A percentile compares a stretch with the other conserved stretches of the same genome.
Evolutionary conservation across 1,284 basidiomycete genomes (phyloP).

Genomic region (Ganoderma leucocontextum): DNA sequence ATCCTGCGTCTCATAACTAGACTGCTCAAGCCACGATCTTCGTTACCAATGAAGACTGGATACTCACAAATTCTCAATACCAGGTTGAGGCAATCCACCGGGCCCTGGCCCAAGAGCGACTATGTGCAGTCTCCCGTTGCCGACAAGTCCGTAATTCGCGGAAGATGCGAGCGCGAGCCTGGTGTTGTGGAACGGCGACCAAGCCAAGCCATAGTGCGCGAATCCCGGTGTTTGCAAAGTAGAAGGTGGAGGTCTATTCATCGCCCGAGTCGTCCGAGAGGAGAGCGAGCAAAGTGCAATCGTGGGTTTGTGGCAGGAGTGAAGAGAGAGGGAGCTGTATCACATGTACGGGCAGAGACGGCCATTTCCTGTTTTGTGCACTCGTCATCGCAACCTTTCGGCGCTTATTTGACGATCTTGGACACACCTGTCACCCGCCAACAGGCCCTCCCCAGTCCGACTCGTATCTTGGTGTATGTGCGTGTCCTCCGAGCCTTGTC

Average conservation of each 20-base stretch:
- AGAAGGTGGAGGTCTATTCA: conserved; percentile 58
- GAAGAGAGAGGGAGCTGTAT: conserved; percentile 20
- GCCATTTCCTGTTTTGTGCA: background rate
- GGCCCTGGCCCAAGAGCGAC: conserved; percentile 61
- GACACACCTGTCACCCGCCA: no score
- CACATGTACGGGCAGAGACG: conserved; percentile 41
- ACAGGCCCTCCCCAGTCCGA: no score
- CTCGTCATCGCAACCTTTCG: background rate
- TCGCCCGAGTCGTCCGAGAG: conserved; percentile 36
- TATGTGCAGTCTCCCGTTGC: conserved; percentile 89
- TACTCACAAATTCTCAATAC: conserved; percentile 72
- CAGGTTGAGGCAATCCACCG: conserved; percentile 53
- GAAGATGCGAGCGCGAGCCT: conserved; percentile 89
- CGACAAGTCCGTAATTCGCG: conserved; percentile 95
- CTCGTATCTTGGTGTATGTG: no score
- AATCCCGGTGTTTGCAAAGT: conserved; percentile 80
- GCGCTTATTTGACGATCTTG: background rate
- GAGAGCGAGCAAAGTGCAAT: background rate
- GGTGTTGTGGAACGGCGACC: conserved; percentile 91
- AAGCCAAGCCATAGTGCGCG: conserved; percentile 88
- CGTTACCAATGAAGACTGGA: conserved; percentile 7
- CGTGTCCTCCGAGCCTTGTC: no score
- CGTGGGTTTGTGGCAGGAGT: background rate
- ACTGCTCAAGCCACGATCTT: conserved; percentile 36
- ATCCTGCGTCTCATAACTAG: conserved; percentile 93